Conservation (phyloP, 768 basidiomycete species). For the Amanita thiersii region DNA sequence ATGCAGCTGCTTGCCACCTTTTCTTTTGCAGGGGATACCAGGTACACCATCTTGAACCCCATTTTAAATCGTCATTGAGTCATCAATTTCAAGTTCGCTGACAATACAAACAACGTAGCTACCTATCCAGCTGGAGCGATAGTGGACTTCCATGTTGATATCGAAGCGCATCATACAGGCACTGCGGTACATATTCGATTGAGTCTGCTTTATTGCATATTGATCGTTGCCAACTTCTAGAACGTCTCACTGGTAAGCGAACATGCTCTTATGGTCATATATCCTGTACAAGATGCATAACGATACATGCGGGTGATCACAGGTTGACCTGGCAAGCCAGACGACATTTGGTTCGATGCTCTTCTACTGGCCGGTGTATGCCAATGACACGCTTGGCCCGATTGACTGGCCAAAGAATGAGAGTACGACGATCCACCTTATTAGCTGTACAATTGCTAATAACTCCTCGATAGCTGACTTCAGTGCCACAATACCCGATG, state of each 20-base stretch:
- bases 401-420: slow-evolving; percentile 25
- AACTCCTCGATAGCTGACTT: slow-evolving; percentile 19
- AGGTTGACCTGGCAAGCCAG: slow-evolving; percentile 23
- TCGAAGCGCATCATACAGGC: slow-evolving; percentile 27
- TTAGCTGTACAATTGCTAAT: neutral
- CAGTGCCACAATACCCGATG: slow-evolving; percentile 21
- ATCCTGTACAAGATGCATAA: neutral
- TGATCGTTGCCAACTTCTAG: slow-evolving; percentile 12
- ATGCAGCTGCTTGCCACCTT: slow-evolving; percentile 24
- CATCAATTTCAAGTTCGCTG: slow-evolving; percentile 16
- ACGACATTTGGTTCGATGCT: slow-evolving; percentile 20
- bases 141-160: slow-evolving; percentile 22
- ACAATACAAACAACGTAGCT: slow-evolving; percentile 21
- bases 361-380: slow-evolving; percentile 24
- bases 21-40: slow-evolving; percentile 26
- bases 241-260: slow-evolving; percentile 25
- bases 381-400: slow-evolving; percentile 21
- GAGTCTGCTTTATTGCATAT: neutral
- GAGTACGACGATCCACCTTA: slow-evolving; percentile 8
- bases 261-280: neutral
- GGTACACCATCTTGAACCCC: slow-evolving; percentile 11
- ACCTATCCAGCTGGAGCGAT: slow-evolving; percentile 20
- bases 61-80: neutral
- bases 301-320: neutral
- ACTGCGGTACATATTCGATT: slow-evolving; percentile 19